Base-by-base conservation (phyloP, 2,329 filamentous ascomycete species). In the Fusarium sp. region DNA sequence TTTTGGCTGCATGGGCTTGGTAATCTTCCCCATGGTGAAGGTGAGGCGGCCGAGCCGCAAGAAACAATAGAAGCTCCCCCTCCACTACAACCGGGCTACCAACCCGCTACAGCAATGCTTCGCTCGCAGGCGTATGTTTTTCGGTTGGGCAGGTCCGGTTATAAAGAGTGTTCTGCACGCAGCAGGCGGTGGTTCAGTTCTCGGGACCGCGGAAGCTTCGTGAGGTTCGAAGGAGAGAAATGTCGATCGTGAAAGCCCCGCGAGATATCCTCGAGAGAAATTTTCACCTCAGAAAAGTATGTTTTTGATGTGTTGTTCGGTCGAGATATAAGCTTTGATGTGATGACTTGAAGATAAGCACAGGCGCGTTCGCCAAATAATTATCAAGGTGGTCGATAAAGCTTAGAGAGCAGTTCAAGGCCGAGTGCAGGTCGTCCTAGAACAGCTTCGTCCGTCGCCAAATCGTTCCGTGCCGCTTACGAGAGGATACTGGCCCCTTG, bases 1-100 rank as follows among this genome's bases (percentile, higher is more conserved):
- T 79, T 89, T 89, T 58, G 81, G 74, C 77, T 88, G 86, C 79
- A 89, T 86, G 67, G 81, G 78, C 79, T 89, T 90, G 56, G 83
- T 86, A 72, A 90, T 89, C 79, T 86, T 88, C 73, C 85, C 87
- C 88, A 90, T 90, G 71, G 69, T 87, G 81, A 80, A 77, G 74
- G 73, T 74, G 75, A 76, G 75, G 85, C 85, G 85, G 86, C 84
- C 79, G 76, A 77, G 84, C 85, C 85, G 85, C 85, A 72, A 73
- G 73, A 71, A 72, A 71, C 71, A 72, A 74, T 71, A 75, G 76
- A 77, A 78, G 73, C 78, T 81, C 82, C 84, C 83, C 84, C 84
- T 85, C 85, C 84, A 82, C 84, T 82, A 77, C 81, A 74, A 71
- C 73, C 75, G 70, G 71, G 73, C 65, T 70, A 69, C 72, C 48